Percentiles rank a stretch among this genome's conserved stretches.
These are phyloP conservation scores for Tuber borchii DNA, from an alignment of 495 filamentous ascomycete species.

Conservation along the genomic window DNA sequence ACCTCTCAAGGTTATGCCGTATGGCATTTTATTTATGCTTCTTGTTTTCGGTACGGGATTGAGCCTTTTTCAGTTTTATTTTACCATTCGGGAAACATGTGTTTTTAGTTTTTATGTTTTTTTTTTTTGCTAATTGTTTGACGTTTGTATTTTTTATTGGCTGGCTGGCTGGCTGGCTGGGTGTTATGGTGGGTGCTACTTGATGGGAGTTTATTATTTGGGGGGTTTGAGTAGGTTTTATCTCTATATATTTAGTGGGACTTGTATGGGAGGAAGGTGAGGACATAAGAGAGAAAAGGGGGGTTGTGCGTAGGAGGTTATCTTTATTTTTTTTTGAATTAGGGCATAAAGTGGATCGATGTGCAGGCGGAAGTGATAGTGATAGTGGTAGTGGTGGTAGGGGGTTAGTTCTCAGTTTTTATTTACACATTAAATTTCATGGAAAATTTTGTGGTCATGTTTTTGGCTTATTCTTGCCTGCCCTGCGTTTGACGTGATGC, in stretches of 20 bases:
- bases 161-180: not conserved
- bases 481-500: too few relatives aligned
- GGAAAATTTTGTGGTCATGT: too few relatives aligned
- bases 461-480: too few relatives aligned
- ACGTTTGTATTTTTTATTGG: not conserved
- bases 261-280: not conserved
- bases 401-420: too few relatives aligned
- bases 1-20: not conserved
- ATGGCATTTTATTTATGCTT: not conserved
- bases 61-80: not conserved
- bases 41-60: not conserved
- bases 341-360: not conserved
- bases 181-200: not conserved
- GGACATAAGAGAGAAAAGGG: not conserved
- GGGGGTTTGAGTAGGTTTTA: not conserved
- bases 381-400: too few relatives aligned
- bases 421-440: too few relatives aligned
- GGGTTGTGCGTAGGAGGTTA: not conserved
- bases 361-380: too few relatives aligned
- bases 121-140: not conserved
- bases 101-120: not conserved
- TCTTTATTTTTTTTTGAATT: not conserved
- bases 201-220: slow-evolving; percentile 1
- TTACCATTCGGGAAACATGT: not conserved
- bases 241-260: not conserved